These are phyloP conservation scores for Symbiodinium natans DNA, from an alignment of 73 alveolate species.

Conservation along the genomic window DNA sequence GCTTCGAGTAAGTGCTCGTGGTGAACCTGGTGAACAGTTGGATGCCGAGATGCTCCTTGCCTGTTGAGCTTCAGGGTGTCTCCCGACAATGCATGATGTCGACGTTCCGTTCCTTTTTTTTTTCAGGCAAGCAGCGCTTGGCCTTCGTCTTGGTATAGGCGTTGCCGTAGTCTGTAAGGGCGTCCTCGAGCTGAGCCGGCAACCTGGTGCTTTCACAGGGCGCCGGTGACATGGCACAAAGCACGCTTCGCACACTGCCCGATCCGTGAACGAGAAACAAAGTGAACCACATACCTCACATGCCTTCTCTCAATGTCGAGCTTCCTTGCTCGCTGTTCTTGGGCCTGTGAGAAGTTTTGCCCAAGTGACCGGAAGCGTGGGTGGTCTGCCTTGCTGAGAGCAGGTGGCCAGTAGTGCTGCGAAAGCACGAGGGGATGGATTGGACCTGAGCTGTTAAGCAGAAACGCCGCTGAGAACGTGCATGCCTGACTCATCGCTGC, in stretches of 20 bases:
- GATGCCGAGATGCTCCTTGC: no score
- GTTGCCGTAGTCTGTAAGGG: conserved; percentile 61
- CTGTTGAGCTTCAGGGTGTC: no score
- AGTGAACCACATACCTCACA: not conserved
- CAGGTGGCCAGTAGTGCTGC: conserved; percentile 92
- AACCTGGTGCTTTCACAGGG: no score
- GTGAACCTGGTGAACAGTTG: not conserved
- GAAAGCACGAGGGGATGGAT: conserved; percentile 80
- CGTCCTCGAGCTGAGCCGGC: conserved; percentile 66
- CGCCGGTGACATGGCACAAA: no score
- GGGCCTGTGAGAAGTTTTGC: not conserved
- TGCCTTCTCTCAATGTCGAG: not conserved
- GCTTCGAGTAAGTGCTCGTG: not conserved
- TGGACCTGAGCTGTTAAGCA: conserved; percentile 39
- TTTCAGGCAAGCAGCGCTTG: not conserved
- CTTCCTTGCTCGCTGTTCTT: not conserved
- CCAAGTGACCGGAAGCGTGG: conserved; percentile 81
- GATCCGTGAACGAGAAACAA: not conserved
- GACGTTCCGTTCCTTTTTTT: no score
- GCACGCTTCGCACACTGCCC: no score
- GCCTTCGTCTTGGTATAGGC: conserved; percentile 76
- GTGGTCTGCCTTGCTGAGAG: conserved; percentile 68
- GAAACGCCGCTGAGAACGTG: no score
- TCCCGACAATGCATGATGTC: no score
- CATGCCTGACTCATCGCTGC: no score